Evolutionary conservation across 2,329 filamentous ascomycete species (phyloP), one percentile per base, ranked within the genome.

Genomic region (Botrytis elliptica): DNA sequence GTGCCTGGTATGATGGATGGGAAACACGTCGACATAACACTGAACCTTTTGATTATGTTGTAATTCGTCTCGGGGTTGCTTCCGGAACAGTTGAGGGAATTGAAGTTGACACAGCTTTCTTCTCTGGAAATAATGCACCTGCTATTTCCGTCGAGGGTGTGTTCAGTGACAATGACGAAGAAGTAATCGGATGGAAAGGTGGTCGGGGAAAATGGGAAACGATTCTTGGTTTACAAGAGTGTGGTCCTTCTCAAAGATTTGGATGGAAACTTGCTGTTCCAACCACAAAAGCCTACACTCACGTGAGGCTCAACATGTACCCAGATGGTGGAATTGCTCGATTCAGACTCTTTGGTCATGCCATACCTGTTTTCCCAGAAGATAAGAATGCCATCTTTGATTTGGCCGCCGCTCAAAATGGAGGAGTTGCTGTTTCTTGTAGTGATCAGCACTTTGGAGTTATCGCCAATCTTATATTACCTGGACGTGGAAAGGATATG

Each of bases 391-490:
- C 88, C 74, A 85, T 93, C 33, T 89, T 95, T 76, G 93, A 95
- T 81, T 88, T 95, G 18, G 92, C 91, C 2, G 92, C 92, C 5
- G 92, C 92, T 1, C 90, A 93, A 78, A 95, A 94, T 82, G 93
- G 93, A 60, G 93, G 89, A 49, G 88, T 95, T 40, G 93, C 92
- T 55, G 84, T 93, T 14, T 87, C 88, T 1, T 95, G 92, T 85
- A 93, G 90, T 75, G 93, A 96, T 82, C 91, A 96, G 83, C 93
- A 96, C 83, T 97, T 95, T 79, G 92, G 93, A 75, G 92, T 90
- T 55, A 94, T 92, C 81, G 90, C 93, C 80, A 95, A 95, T 83
- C 84, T 95, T 49, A 86, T 95, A n/a, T 85, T 95, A 5, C 93
- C 93, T 0, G 92, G 92, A 3, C 87, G 93, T 40, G 93, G 93